These are phyloP conservation scores for Candida dajiaensis DNA, from an alignment of 805 yeast species.

Conservation along the genomic window DNA sequence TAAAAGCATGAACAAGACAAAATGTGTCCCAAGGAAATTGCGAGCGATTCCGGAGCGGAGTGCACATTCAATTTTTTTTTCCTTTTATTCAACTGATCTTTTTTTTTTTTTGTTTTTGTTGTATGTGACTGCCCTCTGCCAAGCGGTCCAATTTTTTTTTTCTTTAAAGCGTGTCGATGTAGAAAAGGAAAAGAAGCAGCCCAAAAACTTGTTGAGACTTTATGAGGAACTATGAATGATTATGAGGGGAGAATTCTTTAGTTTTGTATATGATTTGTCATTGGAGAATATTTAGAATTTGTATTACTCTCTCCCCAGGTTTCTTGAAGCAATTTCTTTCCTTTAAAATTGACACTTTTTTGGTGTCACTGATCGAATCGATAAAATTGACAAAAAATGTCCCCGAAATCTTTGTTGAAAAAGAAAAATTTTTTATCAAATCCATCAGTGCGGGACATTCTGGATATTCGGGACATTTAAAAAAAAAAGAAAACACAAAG, in stretches of 20 bases:
- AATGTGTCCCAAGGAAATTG: no score
- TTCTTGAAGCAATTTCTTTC: no score
- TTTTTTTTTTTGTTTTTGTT: background rate
- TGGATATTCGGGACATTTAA: background rate
- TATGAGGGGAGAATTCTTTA: no score
- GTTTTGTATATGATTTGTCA: no score
- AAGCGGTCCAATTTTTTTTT: background rate
- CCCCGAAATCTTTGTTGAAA: background rate
- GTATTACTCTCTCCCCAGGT: no score
- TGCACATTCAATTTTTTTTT: no score
- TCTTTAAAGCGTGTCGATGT: background rate
- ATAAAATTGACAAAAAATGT: background rate
- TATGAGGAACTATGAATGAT: no score
- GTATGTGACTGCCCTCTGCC: background rate
- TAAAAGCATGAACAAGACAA: no score
- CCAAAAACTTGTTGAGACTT: background rate
- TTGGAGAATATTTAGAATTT: no score
- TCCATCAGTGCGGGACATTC: slow-evolving; percentile 2
- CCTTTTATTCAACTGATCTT: no score
- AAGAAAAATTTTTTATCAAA: slow-evolving; percentile 5
- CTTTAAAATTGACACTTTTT: background rate
- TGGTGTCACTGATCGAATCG: background rate
- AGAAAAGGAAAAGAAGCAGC: no score
- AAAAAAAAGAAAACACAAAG: background rate
- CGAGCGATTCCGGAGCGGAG: background rate